Base-by-base conservation (phyloP, 495 filamentous ascomycete species). In the Penicillium goetzii region DNA sequence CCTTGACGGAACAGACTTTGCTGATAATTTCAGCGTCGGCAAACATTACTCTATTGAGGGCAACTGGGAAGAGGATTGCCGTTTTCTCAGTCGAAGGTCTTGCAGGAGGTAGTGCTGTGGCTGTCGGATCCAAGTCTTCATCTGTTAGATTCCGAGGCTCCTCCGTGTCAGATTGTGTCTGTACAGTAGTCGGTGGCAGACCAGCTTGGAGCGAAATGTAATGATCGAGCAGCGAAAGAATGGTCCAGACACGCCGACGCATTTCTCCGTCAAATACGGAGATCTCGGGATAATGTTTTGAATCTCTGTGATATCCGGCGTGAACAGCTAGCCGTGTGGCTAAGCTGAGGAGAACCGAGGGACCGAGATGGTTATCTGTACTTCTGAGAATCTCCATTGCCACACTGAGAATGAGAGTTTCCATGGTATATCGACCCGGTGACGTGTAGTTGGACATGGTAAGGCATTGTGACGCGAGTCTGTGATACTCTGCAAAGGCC, bases 21-120 rank as follows among this genome's bases (percentile, higher is more conserved):
- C 78, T 76, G n/a, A 81, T 67, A 17, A 81, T 75, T 25, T 73
- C 70, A 15, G 71, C 71, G 19, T 74, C 70, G n/a, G 68, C 63
- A 30, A 58, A 61, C 66, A 80, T 73, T 3, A 78, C 61, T 32
- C 72, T 68, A 19, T 73, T 66, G 62, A 74, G 73, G 1, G 66
- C 65, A 11, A 75, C 68, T 32, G 71, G 66, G 45, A 70, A 78
- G 6, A 72, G 56, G 1, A 72, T 47, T 6, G 64, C 56, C 0
- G 75, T 80, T 14, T 54, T 64, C 50, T 78, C 76, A 10, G 41
- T 58, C 21, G 10, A 3, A 52, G 74, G 71, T 21, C 76, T 52
- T 14, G 71, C 28, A 14, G 67, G 54, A 9, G 76, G 77, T 0
- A 80, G 58, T 4, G 47, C 34, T 23, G 55, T 59, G 17, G 68